phyloP scores from a whole-genome alignment of 2,329 filamentous ascomycete genomes.

The Helotiales sp. region DNA sequence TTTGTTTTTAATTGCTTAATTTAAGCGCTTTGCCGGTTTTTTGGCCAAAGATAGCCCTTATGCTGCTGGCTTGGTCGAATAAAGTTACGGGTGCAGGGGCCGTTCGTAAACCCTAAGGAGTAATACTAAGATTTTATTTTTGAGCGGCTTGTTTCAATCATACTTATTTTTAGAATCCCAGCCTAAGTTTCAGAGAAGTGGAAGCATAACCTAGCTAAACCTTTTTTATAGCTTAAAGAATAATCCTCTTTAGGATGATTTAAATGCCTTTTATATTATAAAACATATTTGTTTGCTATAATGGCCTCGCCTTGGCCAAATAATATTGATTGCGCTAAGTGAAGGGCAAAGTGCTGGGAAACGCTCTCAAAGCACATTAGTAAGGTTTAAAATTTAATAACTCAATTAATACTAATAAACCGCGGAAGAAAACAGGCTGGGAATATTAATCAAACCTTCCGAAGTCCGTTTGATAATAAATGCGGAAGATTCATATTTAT shows the following conservation, averaged over 20 bases:
- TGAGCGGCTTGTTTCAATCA: neutral
- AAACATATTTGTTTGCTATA: neutral
- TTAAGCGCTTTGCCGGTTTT: slow-evolving; percentile 10
- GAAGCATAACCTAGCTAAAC: neutral
- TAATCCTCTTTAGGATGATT: neutral
- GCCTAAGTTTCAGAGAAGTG: neutral
- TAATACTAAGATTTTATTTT: slow-evolving; percentile 12
- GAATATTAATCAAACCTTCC: neutral
- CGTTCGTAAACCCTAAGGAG: neutral
- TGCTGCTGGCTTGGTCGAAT: slow-evolving; percentile 3
- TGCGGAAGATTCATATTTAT: neutral
- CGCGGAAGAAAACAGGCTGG: neutral
- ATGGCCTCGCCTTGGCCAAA: neutral
- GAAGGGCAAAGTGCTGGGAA: neutral
- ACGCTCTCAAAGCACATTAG: neutral
- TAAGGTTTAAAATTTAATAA: neutral
- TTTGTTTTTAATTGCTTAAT: neutral
- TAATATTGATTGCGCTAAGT: neutral
- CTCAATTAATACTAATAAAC: neutral
- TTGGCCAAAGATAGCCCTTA: slow-evolving; percentile 4
- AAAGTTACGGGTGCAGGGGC: slow-evolving; percentile 1
- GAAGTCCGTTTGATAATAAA: neutral
- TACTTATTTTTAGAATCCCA: slow-evolving; percentile 10
- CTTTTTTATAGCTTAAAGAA: neutral
- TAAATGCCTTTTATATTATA: neutral